phyloP scores from a whole-genome alignment of 805 yeast genomes.

The Vanderwaltozyma yarrowii region DNA sequence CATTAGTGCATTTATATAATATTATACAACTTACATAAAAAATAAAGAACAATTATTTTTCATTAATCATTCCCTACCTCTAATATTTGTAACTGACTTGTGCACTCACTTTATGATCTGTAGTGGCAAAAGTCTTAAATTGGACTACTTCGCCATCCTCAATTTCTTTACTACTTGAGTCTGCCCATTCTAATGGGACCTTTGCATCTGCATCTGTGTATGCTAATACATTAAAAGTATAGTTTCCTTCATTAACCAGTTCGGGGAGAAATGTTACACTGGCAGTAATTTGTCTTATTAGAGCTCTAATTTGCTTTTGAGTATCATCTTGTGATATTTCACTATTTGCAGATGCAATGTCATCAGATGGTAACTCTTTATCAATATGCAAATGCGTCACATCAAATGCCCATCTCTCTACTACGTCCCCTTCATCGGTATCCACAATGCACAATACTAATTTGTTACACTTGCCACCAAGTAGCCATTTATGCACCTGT shows the following conservation, averaged over 20 bases:
- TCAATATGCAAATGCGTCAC: constrained; percentile 32
- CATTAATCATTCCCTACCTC: too few relatives aligned
- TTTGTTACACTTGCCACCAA: constrained; percentile 54
- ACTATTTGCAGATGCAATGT: constrained; percentile 4
- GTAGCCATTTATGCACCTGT: constrained; percentile 68
- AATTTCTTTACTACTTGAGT: constrained; percentile 45
- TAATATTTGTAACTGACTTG: constrained; percentile 39
- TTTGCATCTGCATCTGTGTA: constrained; percentile 60
- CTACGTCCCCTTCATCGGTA: constrained; percentile 53
- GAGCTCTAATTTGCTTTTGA: constrained; percentile 71
- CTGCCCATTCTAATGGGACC: constrained; percentile 80
- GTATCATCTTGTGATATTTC: constrained; percentile 34
- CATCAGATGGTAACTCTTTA: constrained; percentile 1
- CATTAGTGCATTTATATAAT: too few relatives aligned
- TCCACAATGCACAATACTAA: constrained; percentile 65
- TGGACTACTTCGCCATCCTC: constrained; percentile 56
- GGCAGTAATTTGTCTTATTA: constrained; percentile 81
- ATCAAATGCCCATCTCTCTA: constrained; percentile 83
- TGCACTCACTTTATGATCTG: constrained; percentile 61
- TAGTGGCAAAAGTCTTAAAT: constrained; percentile 59
- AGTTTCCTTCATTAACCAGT: constrained; percentile 42
- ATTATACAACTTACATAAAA: too few relatives aligned
- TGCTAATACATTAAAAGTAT: constrained; percentile 78
- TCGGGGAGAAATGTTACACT: constrained; percentile 79
- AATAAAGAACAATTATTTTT: too few relatives aligned